Evolutionary conservation across 805 yeast species (phyloP), one percentile per base, ranked within the genome.

Genomic region (Cyberlindnera suaveolens): DNA sequence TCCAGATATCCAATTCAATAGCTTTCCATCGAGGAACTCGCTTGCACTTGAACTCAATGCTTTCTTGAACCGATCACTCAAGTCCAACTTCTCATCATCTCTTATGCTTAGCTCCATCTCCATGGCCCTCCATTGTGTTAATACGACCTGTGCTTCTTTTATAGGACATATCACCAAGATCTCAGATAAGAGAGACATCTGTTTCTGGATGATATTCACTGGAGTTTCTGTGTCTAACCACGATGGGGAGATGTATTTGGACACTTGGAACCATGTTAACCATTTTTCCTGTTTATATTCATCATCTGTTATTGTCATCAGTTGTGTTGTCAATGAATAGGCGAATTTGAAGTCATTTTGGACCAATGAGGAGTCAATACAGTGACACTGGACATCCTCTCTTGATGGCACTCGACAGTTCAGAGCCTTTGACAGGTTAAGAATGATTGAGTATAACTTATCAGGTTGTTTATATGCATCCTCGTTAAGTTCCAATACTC

Each of bases 181-280:
- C 39, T 69, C 64, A 2, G 84, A 67, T 10, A 84, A 60, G 1
- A 85, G 61, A 14, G 69, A 69, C 53, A 79, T 57, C 58, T 87
- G 91, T 38, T 70, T 61, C 18, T 64, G 52, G 19, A 81, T 45
- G 9, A 70, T 53, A 14, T 57, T 59, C 6, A 62, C 56, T 10
- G 74, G 71, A 3, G 58, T 58, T 34, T 62, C 66, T 23, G 64
- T 51, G 26, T 65, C 67, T 5, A 53, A 52, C 77, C 77, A 69
- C 19, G 61, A 61, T 7, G 77, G 75, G 16, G 77, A 69, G 29
- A 63, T 54, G 59, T 59, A 46, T 39, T 49, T 49, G 23, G 44
- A 49, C 26, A 49, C 80, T 52, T 86, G 95, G 53, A 80, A 82
- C 47, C 83, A 77, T 1, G 85, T 77, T 20, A 80, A 69, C 96